Evolutionary conservation across 164 flowering plant species (phyloP), one percentile per base, ranked within the genome.

Genomic region (Piper longum): DNA sequence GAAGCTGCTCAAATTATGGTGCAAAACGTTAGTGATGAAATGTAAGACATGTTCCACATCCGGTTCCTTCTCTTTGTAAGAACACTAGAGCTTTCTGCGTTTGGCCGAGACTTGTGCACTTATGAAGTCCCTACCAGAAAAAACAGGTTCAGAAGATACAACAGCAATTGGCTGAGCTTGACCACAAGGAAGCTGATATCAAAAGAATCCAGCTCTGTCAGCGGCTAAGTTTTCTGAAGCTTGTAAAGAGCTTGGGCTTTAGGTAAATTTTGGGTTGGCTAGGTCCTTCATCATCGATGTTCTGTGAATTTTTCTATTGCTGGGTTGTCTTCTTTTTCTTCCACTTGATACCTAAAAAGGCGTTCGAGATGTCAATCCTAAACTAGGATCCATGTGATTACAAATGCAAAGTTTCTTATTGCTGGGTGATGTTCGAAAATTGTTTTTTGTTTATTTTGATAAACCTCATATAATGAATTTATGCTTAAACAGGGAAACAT

Each of bases 1-100:
- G 99, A 93, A 78, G 99, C 96, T 81, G 96, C 99, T 64, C 99
- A 86, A 64, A 77, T 85, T 62, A 88, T 93, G 77, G 82, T 85
- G 64, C 99, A 93, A 76, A 90, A 90, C 75, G 97, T 87, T 11
- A 93, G 73, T 64, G 90, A 90, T 79, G 99, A 93, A 75, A 90
- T 93, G 99, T 93, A 79, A 79, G 91, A 56, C 41, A 55, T 54
- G 8, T 69, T 40, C 17, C 60, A 45, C 18, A 56, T 55, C 16
- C 48, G 5, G n/a, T n/a, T 39, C 16, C n/a, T n/a, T n/a, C n/a
- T n/a, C n/a, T n/a, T n/a, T 26, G 7, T 68, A 45, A 43, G 43
- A 44, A 54, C 16, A 43, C 64, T 71, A 64, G 54, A 43, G 13
- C 51, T 63, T 18, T 19, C 43, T 40, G 4, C 19, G 14, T 7